A percentile compares a stretch with the other conserved stretches of the same genome.
Conservation (phyloP, 192 early-diverging fungal species). For the Podila clonocystis region DNA sequence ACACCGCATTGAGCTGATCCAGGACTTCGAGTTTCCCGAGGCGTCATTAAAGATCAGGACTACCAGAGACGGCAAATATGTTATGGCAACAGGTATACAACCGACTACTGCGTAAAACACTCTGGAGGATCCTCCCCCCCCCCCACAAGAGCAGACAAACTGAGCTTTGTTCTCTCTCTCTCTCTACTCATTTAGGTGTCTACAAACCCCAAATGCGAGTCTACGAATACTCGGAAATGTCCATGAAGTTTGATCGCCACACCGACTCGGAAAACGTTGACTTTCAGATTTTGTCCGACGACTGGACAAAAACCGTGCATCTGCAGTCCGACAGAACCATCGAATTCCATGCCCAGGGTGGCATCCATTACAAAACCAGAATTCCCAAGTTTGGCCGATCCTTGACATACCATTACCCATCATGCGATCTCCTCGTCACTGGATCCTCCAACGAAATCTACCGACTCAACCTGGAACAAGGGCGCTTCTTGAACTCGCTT, state of each 20-base stretch:
- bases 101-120: background rate
- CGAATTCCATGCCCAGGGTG: constrained; percentile 96
- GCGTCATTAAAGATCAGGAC: constrained; percentile 85
- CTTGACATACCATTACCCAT: constrained; percentile 89
- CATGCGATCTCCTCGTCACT: constrained; percentile 89
- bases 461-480: constrained; percentile 91
- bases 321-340: constrained; percentile 91
- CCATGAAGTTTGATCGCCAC: constrained; percentile 99
- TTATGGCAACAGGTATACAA: constrained; percentile 84
- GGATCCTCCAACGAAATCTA: constrained; percentile 88
- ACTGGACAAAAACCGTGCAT: constrained; percentile 97
- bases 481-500: constrained; percentile 89
- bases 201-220: constrained; percentile 98
- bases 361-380: constrained; percentile 91
- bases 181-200: constrained; percentile 58
- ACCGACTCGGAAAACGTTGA: constrained; percentile 93
- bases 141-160: no score
- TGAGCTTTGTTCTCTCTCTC: background rate
- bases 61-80: constrained; percentile 87
- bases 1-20: constrained; percentile 93
- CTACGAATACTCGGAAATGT: constrained; percentile 89
- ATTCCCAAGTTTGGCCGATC: constrained; percentile 97
- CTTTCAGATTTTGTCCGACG: constrained; percentile 92
- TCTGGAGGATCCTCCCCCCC: no score
- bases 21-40: constrained; percentile 99